phyloP scores from a whole-genome alignment of 176 grass and related monocot genomes.

The Oryza meyeriana region DNA sequence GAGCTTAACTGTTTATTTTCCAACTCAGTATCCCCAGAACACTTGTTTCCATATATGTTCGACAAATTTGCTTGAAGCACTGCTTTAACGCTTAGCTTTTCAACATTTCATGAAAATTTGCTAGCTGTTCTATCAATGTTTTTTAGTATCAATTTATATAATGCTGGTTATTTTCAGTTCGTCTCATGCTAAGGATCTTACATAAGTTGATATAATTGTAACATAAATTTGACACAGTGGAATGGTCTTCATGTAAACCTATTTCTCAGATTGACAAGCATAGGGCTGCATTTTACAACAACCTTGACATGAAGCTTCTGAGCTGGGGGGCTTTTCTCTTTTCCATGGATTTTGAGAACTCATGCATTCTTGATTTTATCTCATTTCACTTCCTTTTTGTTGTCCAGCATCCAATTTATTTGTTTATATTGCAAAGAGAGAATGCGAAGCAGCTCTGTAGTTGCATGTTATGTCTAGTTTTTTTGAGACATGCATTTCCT shows the following conservation, averaged over 20 bases:
- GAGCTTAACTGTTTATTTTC: conserved; percentile 6
- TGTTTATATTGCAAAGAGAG: neutral
- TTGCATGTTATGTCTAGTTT: neutral
- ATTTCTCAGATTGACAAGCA: neutral
- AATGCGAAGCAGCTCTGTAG: neutral
- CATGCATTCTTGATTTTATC: neutral
- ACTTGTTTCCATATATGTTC: conserved; percentile 15
- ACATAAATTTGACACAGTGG: neutral
- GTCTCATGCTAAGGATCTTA: conserved; percentile 12
- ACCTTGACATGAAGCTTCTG: neutral
- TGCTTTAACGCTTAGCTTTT: neutral
- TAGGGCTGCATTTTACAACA: neutral
- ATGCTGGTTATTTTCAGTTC: neutral
- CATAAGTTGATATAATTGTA: neutral
- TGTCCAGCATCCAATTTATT: neutral
- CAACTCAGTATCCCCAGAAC: neutral
- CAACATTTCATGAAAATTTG: conserved; percentile 2
- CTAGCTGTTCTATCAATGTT: conserved; percentile 7
- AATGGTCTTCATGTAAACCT: neutral
- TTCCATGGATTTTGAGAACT: neutral
- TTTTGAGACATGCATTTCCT: neutral
- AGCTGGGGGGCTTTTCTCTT: neutral
- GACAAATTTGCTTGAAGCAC: neutral
- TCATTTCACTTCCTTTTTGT: neutral
- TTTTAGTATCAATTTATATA: neutral